Evolutionary conservation across 163 green algal species (phyloP).

Genomic region (Chlamydomonas reinhardtii): DNA sequence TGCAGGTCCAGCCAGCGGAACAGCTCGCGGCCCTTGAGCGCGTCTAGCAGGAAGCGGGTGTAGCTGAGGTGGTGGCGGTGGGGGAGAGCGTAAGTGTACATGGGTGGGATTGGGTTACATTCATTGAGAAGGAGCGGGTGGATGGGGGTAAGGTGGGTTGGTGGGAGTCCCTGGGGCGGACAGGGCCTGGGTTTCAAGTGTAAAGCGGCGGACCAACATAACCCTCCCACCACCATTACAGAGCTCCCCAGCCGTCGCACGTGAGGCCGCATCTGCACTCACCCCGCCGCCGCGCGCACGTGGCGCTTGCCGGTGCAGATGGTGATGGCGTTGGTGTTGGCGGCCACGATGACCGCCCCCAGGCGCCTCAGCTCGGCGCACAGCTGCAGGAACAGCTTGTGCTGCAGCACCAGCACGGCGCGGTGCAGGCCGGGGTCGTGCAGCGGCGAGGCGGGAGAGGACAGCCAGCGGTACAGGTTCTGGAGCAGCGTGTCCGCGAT

Average conservation of each 20-base stretch:
- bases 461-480: conserved; percentile 91
- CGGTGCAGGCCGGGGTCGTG: conserved; percentile 75
- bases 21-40: conserved; percentile 78
- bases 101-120: no score
- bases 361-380: conserved; percentile 81
- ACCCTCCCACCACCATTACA: no score
- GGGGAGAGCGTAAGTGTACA: background rate
- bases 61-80: conserved; percentile 65
- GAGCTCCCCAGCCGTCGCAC: no score
- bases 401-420: conserved; percentile 70
- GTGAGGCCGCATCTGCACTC: no score
- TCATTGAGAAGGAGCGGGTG: background rate
- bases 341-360: conserved; percentile 80
- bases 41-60: conserved; percentile 86
- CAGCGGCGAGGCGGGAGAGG: conserved; percentile 63
- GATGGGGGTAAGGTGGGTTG: no score
- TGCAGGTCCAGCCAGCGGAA: conserved; percentile 85
- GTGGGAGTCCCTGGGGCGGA: no score
- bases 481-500: conserved; percentile 83
- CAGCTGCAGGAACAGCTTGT: conserved; percentile 87
- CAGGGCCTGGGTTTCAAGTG: no score
- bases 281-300: conserved; percentile 79
- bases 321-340: conserved; percentile 79
- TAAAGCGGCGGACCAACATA: no score
- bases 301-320: conserved; percentile 88